Evolutionary conservation across 176 grass and related monocot genomes (phyloP), one percentile per base, ranked within the genome.

Genomic region (Aegilops speltoides): DNA sequence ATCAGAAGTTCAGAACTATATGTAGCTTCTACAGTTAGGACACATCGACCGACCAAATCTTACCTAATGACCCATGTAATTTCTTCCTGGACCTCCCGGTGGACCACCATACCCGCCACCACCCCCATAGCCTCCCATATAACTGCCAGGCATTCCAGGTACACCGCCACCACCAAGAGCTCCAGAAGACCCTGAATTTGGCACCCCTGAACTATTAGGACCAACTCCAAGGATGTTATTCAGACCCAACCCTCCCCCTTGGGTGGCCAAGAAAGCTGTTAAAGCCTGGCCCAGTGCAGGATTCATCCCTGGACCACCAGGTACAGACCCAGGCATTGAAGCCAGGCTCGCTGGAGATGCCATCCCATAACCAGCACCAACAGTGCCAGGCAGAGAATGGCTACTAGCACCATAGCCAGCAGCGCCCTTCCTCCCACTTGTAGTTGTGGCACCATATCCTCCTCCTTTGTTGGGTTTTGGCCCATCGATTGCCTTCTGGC

Each of bases 21-120:
- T 82, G 34, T 79, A 68, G 16, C 38, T 75, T 80, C 34, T 40
- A 73, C 8, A 79, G 64, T 59, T 68, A 81, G 32, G 67, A 23
- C 38, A 68, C 32, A 68, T 41, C 28, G 45, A 86, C 85, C 86
- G 83, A 71, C 78, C 67, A 38, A 73, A 84, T 79, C 87, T 94
- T 94, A 97, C 90, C 94, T 99, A 99, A 80, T 87, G 94, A 48
- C 97, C 94, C 89, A 93, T 91, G 90, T 99, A 99, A 86, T 93
- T 94, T 90, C 97, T 91, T 65, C 94, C 90, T n/a, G 90, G 71
- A 2, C 97, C 97, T 86, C 88, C 93, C 2, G 82, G 63, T 52
- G 90, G 38, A 92, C 85, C 83, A 22, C 97, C 97, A 62, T 98
- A 98, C 38, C 91, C 93, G 76, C 93, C 93, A 79, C 88, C 89